These are phyloP conservation scores for Spinacia oleracea DNA, from an alignment of 179 eudicot genomes.

Conservation along the genomic window DNA sequence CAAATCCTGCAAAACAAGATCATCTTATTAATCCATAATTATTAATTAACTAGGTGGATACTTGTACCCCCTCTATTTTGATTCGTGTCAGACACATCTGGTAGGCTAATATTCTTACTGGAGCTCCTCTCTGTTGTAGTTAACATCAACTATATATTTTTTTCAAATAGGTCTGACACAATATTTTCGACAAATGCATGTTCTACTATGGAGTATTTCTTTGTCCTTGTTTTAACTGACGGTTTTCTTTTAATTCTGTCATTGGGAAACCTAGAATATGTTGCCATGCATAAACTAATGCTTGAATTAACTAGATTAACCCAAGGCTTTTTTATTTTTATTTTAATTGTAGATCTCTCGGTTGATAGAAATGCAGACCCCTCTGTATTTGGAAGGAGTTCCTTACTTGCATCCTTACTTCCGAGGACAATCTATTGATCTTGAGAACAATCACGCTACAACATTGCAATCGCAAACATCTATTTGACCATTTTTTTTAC, in stretches of 20 bases:
- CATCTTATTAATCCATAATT: background rate
- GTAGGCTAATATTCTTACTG: too few relatives aligned
- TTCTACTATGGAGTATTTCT: background rate
- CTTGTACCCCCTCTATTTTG: too few relatives aligned
- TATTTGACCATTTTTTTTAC: background rate
- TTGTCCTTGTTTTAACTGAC: background rate
- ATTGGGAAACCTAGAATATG: background rate
- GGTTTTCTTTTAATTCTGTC: background rate
- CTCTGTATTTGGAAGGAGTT: slow-evolving; percentile 75
- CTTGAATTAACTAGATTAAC: slow-evolving; percentile 15
- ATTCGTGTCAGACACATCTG: too few relatives aligned
- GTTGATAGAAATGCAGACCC: slow-evolving; percentile 95
- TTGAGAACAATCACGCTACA: slow-evolving; percentile 15
- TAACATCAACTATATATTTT: background rate
- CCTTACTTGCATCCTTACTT: slow-evolving; percentile 69
- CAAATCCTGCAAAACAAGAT: background rate
- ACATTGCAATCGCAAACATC: slow-evolving; percentile 24
- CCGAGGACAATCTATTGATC: slow-evolving; percentile 23
- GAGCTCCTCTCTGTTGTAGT: background rate
- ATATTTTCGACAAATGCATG: background rate
- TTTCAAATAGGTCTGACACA: background rate
- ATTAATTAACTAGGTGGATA: background rate
- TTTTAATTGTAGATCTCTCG: slow-evolving; percentile 86
- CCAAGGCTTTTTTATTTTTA: slow-evolving; percentile 17
- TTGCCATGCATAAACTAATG: background rate